Evolutionary conservation across 345 rosid genomes (phyloP).

Genomic region (Bruguiera gymnorhiza): DNA sequence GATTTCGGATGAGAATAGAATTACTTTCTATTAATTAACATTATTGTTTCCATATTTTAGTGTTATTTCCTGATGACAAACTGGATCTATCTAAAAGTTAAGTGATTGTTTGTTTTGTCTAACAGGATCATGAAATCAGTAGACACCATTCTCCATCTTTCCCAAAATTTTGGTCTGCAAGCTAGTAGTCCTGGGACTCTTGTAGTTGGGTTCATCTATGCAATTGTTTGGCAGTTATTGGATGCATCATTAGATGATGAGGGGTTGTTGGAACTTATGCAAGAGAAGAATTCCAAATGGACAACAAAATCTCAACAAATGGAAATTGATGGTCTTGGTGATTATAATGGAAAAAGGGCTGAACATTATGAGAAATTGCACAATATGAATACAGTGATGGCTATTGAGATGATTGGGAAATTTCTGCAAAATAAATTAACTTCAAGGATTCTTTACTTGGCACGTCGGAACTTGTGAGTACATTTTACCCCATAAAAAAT

Average conservation of each 20-base stretch:
- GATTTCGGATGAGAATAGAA: no score
- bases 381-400: slow-evolving; percentile 65
- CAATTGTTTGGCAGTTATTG: slow-evolving; percentile 73
- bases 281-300: slow-evolving; percentile 67
- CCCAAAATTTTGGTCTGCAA: slow-evolving; percentile 60
- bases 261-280: slow-evolving; percentile 69
- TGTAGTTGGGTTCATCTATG: slow-evolving; percentile 72
- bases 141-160: slow-evolving; percentile 70
- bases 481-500: not conserved
- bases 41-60: not conserved
- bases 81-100: not conserved
- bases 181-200: slow-evolving; percentile 66
- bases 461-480: slow-evolving; percentile 65
- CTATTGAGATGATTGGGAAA: slow-evolving; percentile 73
- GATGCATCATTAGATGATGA: slow-evolving; percentile 93
- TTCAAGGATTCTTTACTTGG: slow-evolving; percentile 75
- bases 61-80: not conserved
- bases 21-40: no score
- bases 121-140: slow-evolving; percentile 79
- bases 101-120: not conserved
- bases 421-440: slow-evolving; percentile 63
- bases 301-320: slow-evolving; percentile 45
- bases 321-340: slow-evolving; percentile 58
- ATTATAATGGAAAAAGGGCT: slow-evolving; percentile 45
- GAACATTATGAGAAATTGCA: slow-evolving; percentile 48